Evolutionary conservation across 768 basidiomycete genomes (phyloP).

Genomic region (Podaxis sp.): DNA sequence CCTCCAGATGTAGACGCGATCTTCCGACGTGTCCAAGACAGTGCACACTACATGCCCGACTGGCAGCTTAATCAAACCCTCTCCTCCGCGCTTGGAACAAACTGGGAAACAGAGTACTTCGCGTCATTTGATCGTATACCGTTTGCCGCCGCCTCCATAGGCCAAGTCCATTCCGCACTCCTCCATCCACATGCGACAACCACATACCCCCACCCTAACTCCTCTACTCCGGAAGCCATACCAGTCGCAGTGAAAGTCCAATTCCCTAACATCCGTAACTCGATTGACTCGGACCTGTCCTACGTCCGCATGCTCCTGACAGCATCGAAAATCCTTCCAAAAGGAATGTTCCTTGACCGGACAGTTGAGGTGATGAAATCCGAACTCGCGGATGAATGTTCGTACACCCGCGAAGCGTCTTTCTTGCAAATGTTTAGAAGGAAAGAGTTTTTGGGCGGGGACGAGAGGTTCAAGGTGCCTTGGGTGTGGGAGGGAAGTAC

Average conservation of each 20-base stretch:
- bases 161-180: slow-evolving; percentile 85
- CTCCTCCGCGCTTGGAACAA: slow-evolving; percentile 63
- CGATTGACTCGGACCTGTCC: slow-evolving; percentile 84
- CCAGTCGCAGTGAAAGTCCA: slow-evolving; percentile 87
- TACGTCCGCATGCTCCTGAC: slow-evolving; percentile 83
- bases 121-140: slow-evolving; percentile 78
- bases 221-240: background rate
- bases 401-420: slow-evolving; percentile 82
- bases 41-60: slow-evolving; percentile 98
- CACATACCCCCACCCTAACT: background rate
- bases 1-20: slow-evolving; percentile 88
- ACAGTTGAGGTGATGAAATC: slow-evolving; percentile 87
- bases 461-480: slow-evolving; percentile 77
- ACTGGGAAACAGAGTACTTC: slow-evolving; percentile 70
- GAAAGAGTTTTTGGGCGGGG: slow-evolving; percentile 48
- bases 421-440: slow-evolving; percentile 64
- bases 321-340: slow-evolving; percentile 79
- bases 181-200: slow-evolving; percentile 47
- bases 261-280: slow-evolving; percentile 88
- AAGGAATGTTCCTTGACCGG: slow-evolving; percentile 86
- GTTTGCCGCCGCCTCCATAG: slow-evolving; percentile 95
- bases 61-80: slow-evolving; percentile 75
- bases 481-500: slow-evolving; percentile 86
- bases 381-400: slow-evolving; percentile 90
- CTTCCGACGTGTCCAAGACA: slow-evolving; percentile 88